Evolutionary conservation across 2,329 filamentous ascomycete genomes (phyloP).

Genomic region (Sporothrix brunneoviolacea): DNA sequence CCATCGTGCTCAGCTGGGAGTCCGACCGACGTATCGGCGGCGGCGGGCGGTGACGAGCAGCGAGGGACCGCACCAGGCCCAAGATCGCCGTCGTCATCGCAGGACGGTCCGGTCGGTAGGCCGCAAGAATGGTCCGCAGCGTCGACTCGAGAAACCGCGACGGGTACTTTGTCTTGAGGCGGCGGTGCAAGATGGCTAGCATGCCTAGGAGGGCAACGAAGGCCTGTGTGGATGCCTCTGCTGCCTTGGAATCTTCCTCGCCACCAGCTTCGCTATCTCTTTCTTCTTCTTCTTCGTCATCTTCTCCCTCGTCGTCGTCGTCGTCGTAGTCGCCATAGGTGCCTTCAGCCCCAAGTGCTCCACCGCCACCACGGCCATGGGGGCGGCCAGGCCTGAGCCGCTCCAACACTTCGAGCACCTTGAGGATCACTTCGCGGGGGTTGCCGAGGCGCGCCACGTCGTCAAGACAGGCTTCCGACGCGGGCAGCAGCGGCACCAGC

Average conservation of each 20-base stretch:
- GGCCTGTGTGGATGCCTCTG: constrained; percentile 14
- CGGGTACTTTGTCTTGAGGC: constrained; percentile 70
- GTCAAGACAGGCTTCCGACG: constrained; percentile 63
- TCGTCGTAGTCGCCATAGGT: constrained; percentile 29
- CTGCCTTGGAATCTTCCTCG: constrained; percentile 18
- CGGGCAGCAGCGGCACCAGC: constrained; percentile 60
- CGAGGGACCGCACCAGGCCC: constrained; percentile 62
- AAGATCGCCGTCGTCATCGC: constrained; percentile 65
- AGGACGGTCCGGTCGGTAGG: constrained; percentile 57
- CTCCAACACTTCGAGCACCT: constrained; percentile 67
- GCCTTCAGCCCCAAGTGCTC: constrained; percentile 17
- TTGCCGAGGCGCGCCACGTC: constrained; percentile 72
- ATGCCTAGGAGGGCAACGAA: constrained; percentile 17
- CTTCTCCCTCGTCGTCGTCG: constrained; percentile 23
- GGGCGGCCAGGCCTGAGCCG: constrained; percentile 40
- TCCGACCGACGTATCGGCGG: constrained; percentile 50
- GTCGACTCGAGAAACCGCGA: constrained; percentile 72
- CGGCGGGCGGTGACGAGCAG: constrained; percentile 58
- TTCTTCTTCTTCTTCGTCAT: constrained; percentile 25
- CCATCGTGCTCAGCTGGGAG: constrained; percentile 10
- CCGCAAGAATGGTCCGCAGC: constrained; percentile 63
- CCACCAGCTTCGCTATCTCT: constrained; percentile 19
- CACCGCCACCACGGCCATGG: constrained; percentile 36
- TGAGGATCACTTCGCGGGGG: constrained; percentile 73
- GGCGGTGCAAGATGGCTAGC: constrained; percentile 63